Conservation (phyloP, 108 stramenopile genomes). For the Aurantiochytrium sp. region DNA sequence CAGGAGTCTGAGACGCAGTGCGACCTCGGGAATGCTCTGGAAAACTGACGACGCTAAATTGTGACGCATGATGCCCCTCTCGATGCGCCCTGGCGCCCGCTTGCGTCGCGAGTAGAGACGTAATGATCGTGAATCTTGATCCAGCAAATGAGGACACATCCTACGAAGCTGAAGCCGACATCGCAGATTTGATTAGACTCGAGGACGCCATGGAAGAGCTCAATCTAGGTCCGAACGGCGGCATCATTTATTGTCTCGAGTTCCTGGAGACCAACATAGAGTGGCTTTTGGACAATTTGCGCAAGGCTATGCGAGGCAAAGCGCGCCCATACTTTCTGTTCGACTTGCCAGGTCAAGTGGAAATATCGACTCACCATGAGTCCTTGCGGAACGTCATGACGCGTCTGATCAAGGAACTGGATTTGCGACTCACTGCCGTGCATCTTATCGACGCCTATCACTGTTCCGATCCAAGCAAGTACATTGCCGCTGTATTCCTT, state of each 20-base stretch:
- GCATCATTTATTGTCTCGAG: constrained; percentile 87
- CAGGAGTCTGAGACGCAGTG: too few relatives aligned
- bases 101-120: not conserved
- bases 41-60: too few relatives aligned
- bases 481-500: constrained; percentile 82
- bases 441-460: constrained; percentile 91
- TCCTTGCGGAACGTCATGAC: constrained; percentile 60
- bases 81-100: too few relatives aligned
- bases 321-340: constrained; percentile 66
- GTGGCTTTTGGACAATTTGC: constrained; percentile 43
- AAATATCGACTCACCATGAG: constrained; percentile 81
- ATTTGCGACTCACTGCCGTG: constrained; percentile 76
- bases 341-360: constrained; percentile 95
- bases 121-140: constrained; percentile 84
- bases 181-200: constrained; percentile 64
- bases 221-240: constrained; percentile 90
- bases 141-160: constrained; percentile 81
- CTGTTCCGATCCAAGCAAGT: constrained; percentile 76
- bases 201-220: constrained; percentile 78
- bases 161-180: constrained; percentile 66
- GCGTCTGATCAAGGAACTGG: constrained; percentile 59
- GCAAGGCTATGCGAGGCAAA: not conserved
- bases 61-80: too few relatives aligned
- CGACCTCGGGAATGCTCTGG: too few relatives aligned
- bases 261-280: constrained; percentile 62